Evolutionary conservation across 2,329 filamentous ascomycete species (phyloP), one percentile per base, ranked within the genome.

Genomic region (Stachybotrys echinatus): DNA sequence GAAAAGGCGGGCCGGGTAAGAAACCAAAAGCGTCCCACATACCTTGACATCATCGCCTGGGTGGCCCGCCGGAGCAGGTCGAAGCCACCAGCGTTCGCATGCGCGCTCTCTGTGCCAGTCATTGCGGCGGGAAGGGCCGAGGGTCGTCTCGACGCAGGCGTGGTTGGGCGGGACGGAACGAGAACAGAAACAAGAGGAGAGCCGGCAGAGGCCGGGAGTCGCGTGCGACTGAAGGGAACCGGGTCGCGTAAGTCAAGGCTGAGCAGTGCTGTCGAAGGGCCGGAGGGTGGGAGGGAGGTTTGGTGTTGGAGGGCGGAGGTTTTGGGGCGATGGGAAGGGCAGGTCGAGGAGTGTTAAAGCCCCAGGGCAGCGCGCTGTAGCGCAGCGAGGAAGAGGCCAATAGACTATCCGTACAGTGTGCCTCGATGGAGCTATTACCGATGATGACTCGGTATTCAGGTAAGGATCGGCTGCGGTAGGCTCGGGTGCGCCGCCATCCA

Each of bases 21-120:
- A 31, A 55, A 38, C n/a, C n/a, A 45, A 52, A 23, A 38, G 48
- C 48, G 42, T 34, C 23, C 45, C 51, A 75, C 79, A 65, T 75
- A 82, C 79, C 71, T 83, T 68, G 79, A 82, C 77, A 84, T 80
- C 75, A 83, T 78, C 58, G 76, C 76, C 61, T 83, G 79, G n/a
- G 80, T 84, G 54, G 80, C 80, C 64, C 79, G 73, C 61, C 77
- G 73, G 55, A 84, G 65, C 57, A 84, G 70, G 65, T 84, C 80
- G 58, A 76, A 80, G 56, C 75, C 72, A 61, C 74, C 73, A 31
- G 63, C 61, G 59, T 68, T 69, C 50, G 66, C 62, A 54, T 64
- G 64, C 49, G 63, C 61, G 58, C 63, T 66, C 62, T 78, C 75
- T 52, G 72, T 68, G 68, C 73, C 73, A 61, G 77, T 72, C 79